A percentile compares a stretch with the other conserved stretches of the same genome.
Evolutionary conservation across 805 yeast species (phyloP).

Genomic region (Starmerella kuoi): DNA sequence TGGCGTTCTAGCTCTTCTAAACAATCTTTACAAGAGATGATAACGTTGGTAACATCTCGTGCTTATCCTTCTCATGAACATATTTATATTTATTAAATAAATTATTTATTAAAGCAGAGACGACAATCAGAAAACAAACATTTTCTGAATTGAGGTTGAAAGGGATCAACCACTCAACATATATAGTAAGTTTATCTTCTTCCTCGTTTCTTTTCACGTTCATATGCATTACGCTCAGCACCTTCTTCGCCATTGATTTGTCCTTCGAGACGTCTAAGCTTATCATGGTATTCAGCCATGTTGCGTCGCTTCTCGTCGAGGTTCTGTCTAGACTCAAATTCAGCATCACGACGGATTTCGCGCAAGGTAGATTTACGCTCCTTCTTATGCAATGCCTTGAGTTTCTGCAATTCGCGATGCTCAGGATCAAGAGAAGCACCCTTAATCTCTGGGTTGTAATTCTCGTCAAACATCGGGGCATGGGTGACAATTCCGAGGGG

Average conservation of each 20-base stretch:
- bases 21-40: slow-evolving; percentile 54
- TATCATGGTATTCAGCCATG: slow-evolving; percentile 71
- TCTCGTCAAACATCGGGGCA: slow-evolving; percentile 89
- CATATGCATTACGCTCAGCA: slow-evolving; percentile 84
- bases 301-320: slow-evolving; percentile 63
- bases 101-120: too few relatives aligned
- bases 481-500: slow-evolving; percentile 73
- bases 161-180: too few relatives aligned
- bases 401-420: slow-evolving; percentile 70
- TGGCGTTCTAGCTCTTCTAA: slow-evolving; percentile 70
- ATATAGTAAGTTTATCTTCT: too few relatives aligned
- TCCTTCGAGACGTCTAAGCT: slow-evolving; percentile 77
- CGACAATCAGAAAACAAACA: too few relatives aligned
- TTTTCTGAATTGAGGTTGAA: too few relatives aligned
- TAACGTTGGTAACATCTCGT: too few relatives aligned
- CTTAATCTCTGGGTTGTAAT: slow-evolving; percentile 90
- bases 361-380: slow-evolving; percentile 80
- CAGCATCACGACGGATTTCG: slow-evolving; percentile 80
- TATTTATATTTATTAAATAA: too few relatives aligned
- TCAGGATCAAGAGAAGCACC: slow-evolving; percentile 75
- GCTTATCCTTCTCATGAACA: too few relatives aligned
- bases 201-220: slow-evolving; percentile 67
- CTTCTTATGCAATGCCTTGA: slow-evolving; percentile 75
- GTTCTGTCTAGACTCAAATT: slow-evolving; percentile 76
- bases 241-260: slow-evolving; percentile 90